Percentiles rank a stretch among this genome's conserved stretches.
These are phyloP conservation scores for Hortiboletus flavorubellus DNA, from an alignment of 768 basidiomycete species.

Conservation along the genomic window DNA sequence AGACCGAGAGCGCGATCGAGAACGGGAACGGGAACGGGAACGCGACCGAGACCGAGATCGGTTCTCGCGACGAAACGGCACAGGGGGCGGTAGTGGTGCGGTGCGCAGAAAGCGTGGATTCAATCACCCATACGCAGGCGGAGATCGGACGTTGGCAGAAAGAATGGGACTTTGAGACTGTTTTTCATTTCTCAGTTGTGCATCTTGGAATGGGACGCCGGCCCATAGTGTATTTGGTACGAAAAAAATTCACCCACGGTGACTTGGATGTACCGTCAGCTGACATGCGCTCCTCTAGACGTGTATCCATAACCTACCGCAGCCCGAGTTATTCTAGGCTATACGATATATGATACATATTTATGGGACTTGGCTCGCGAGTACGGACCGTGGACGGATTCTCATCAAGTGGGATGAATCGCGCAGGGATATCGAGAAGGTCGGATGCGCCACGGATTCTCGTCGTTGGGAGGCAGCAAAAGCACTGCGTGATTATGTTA, in stretches of 20 bases:
- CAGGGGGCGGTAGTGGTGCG: conserved; percentile 36
- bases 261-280: conserved; percentile 27
- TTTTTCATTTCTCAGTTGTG: conserved; percentile 15
- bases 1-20: conserved; percentile 35
- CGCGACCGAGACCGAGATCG: conserved; percentile 37
- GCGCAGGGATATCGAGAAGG: too few species aligned
- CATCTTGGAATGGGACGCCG: conserved; percentile 20
- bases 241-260: conserved; percentile 13
- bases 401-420: not conserved
- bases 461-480: not conserved
- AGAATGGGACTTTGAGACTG: conserved; percentile 66
- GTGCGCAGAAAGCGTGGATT: conserved; percentile 38
- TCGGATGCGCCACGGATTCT: conserved; percentile 9
- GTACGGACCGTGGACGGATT: not conserved
- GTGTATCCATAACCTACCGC: conserved; percentile 34
- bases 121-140: conserved; percentile 34
- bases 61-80: conserved; percentile 42
- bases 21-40: conserved; percentile 35
- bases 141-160: conserved; percentile 83
- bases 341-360: conserved; percentile 24
- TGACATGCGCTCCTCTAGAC: conserved; percentile 26
- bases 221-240: conserved; percentile 38
- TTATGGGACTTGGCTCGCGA: conserved; percentile 17
- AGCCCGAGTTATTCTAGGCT: conserved; percentile 19
- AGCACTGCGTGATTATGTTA: not conserved